These are phyloP conservation scores for Populus hybrid DNA, from an alignment of 441 rosid genomes.

Conservation along the genomic window DNA sequence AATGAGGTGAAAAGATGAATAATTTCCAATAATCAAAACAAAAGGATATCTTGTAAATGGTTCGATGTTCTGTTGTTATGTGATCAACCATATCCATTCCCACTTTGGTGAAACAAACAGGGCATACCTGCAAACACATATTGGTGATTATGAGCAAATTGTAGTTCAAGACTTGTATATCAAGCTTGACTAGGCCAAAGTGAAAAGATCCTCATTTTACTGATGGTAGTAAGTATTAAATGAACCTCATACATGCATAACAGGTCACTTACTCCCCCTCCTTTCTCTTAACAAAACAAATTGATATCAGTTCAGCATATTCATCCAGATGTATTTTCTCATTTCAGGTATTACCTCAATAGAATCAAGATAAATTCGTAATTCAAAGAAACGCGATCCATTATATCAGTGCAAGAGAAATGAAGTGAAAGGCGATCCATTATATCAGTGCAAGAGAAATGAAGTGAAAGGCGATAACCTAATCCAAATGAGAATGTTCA, in stretches of 20 bases:
- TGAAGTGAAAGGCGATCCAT: neutral
- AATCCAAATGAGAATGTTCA: neutral
- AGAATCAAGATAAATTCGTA: neutral
- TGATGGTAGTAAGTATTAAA: neutral
- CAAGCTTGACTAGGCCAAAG: neutral
- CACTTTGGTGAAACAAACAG: slow-evolving; percentile 63
- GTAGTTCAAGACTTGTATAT: neutral
- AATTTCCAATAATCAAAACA: neutral
- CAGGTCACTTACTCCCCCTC: neutral
- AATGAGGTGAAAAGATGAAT: neutral
- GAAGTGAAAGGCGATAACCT: neutral
- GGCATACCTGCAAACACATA: slow-evolving; percentile 60
- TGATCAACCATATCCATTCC: slow-evolving; percentile 66
- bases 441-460: neutral
- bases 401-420: neutral
- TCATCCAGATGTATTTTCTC: neutral
- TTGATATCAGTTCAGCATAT: neutral
- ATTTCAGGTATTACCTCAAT: neutral
- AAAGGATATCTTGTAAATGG: slow-evolving; percentile 74
- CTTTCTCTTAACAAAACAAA: neutral
- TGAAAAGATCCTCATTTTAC: slow-evolving; percentile 7
- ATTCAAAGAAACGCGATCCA: neutral
- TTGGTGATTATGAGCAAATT: neutral
- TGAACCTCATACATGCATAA: neutral
- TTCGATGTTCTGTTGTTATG: slow-evolving; percentile 63